These are phyloP conservation scores for Murraya koenigii DNA, from an alignment of 345 rosid genomes.

Conservation along the genomic window DNA sequence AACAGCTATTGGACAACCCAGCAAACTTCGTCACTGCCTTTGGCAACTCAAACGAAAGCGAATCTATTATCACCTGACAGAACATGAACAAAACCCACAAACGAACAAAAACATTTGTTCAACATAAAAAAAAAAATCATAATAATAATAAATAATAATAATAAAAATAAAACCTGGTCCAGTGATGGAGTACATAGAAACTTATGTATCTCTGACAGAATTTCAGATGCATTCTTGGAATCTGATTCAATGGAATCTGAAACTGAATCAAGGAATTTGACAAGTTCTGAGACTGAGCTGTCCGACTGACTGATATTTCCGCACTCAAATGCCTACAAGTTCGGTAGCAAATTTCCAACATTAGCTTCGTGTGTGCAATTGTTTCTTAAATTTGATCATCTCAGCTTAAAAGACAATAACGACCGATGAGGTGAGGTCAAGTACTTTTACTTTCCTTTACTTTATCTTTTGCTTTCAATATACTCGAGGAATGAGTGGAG, in stretches of 20 bases:
- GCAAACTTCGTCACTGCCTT: conserved; percentile 64
- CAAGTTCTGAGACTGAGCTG: conserved; percentile 43
- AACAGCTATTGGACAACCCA: conserved; percentile 45
- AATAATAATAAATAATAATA: neutral
- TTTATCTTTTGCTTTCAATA: no score
- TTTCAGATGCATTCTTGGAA: conserved; percentile 35
- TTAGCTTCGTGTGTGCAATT: neutral
- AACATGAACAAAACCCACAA: conserved; percentile 10
- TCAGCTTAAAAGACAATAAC: no score
- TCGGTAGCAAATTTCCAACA: neutral
- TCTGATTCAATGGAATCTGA: conserved; percentile 29
- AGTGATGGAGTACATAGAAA: conserved; percentile 43
- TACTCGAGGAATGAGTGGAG: neutral
- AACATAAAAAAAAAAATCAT: neutral
- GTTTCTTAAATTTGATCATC: neutral
- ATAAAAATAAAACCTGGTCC: conserved; percentile 47
- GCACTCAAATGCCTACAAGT: conserved; percentile 36
- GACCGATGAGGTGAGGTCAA: no score
- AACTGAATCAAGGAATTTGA: conserved; percentile 44
- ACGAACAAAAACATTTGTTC: neutral
- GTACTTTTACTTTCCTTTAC: neutral
- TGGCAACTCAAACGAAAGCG: conserved; percentile 71
- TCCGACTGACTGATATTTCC: conserved; percentile 43
- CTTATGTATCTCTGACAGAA: conserved; percentile 36
- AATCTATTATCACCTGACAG: conserved; percentile 59